Percentiles rank a stretch among this genome's conserved stretches.
phyloP scores from a whole-genome alignment of 306 rosid species.

The Sindora glabra region DNA sequence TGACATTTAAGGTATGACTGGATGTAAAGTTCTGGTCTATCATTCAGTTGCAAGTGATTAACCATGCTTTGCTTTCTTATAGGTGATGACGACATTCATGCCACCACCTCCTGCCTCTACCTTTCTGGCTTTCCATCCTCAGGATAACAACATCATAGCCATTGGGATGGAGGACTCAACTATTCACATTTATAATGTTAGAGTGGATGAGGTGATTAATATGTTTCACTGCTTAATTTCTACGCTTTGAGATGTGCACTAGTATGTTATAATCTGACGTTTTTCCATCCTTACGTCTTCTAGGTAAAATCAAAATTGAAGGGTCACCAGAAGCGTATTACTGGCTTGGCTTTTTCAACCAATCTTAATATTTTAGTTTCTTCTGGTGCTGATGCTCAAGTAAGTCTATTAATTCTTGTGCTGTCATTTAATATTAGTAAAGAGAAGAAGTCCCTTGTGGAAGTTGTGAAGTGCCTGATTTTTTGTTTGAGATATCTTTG shows the following conservation, averaged over 20 bases:
- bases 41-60: conserved; percentile 1
- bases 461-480: background rate
- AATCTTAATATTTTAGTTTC: conserved; percentile 69
- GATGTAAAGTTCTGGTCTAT: background rate
- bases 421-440: conserved; percentile 9
- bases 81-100: conserved; percentile 89
- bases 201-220: conserved; percentile 69
- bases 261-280: conserved; percentile 14
- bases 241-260: background rate
- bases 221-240: background rate
- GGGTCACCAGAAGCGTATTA: conserved; percentile 73
- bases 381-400: conserved; percentile 86
- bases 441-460: background rate
- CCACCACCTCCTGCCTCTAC: conserved; percentile 77
- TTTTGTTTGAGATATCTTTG: conserved; percentile 1
- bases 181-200: conserved; percentile 68
- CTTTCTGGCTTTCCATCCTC: conserved; percentile 75
- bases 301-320: conserved; percentile 75
- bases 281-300: conserved; percentile 2
- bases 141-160: conserved; percentile 87
- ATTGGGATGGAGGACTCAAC: conserved; percentile 90
- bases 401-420: conserved; percentile 24
- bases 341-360: conserved; percentile 81
- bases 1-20: conserved; percentile 61
- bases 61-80: conserved; percentile 13